Base-by-base conservation (phyloP, 2,329 filamentous ascomycete genomes). In the Achaetomium macrosporum region DNA sequence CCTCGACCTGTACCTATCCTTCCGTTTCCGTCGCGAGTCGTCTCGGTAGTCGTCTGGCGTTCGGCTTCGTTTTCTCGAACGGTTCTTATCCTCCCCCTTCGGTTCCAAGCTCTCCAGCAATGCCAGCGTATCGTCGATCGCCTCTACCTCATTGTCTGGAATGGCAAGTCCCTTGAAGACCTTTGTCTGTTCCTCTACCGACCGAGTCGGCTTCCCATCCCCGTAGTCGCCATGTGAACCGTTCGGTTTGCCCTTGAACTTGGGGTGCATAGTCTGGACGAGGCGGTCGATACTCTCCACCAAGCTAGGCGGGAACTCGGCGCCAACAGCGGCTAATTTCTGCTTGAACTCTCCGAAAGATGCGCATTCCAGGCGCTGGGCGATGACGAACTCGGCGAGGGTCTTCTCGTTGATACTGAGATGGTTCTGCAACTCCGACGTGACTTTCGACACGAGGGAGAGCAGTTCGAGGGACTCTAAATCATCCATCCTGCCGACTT, bases 301-400 rank as follows among this genome's bases (percentile, higher is more conserved):
- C 62, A 99, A 74, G 72, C 88, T 96, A 51, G 91, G 90, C 59
- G 96, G 95, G 46, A 74, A 90, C 25, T 81, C 90, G 57, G 86
- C 88, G 51, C 87, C 88, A 70, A 95, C 84, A 30, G 77, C 81
- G 60, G 85, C 81, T 60, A 97, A 77, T 65, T 83, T 83, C 60
- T 76, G 74, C 72, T 87, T 87, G 74, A 97, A 99, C 29, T 87
- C 84, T 48, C 78, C 70, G 52, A 88, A 76, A 29, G 79, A 79
- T 47, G 76, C 78, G 73, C 84, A 87, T 78, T 91, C 82, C 67
- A 86, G 72, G 63, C 95, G 89, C 67, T 96, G 87, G 57, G 88
- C 88, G 66, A 99, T 96, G 64, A 99, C 83, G 67, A 96, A 99
- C 71, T 99, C 93, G 62, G 93, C 91, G 25, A 99, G 83, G 5